Evolutionary conservation across 805 yeast genomes (phyloP).

Genomic region (Sporopachydermia lactativora): DNA sequence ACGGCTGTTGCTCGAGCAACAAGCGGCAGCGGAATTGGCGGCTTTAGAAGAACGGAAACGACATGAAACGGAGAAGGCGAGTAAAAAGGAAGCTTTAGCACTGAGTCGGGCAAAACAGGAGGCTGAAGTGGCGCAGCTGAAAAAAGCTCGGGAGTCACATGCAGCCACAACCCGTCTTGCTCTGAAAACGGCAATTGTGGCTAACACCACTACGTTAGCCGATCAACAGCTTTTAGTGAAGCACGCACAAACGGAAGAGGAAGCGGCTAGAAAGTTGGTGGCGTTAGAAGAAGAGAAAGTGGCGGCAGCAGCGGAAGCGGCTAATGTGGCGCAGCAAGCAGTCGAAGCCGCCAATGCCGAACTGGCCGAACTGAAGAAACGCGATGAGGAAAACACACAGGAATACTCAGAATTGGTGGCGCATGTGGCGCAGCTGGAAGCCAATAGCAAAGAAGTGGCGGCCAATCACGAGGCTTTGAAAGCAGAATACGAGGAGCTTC

Average conservation of each 20-base stretch:
- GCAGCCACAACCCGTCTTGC: neutral
- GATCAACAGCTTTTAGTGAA: slow-evolving; percentile 1
- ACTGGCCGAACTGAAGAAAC: neutral
- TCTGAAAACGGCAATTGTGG: neutral
- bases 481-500: neutral
- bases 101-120: neutral
- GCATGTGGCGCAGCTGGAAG: neutral
- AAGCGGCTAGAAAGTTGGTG: neutral
- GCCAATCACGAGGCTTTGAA: neutral
- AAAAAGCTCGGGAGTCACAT: neutral
- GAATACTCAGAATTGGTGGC: neutral
- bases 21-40: neutral
- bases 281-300: neutral
- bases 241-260: slow-evolving; percentile 1
- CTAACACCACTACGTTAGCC: neutral
- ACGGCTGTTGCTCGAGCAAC: neutral
- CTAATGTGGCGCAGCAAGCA: neutral
- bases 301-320: neutral
- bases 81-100: neutral
- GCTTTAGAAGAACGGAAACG: neutral
- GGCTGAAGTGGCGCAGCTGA: neutral
- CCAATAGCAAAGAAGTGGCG: neutral
- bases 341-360: neutral
- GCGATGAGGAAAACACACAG: neutral
- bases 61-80: neutral